phyloP scores from a whole-genome alignment of 2,329 filamentous ascomycete species.

The Gaeumannomyces sp. region DNA sequence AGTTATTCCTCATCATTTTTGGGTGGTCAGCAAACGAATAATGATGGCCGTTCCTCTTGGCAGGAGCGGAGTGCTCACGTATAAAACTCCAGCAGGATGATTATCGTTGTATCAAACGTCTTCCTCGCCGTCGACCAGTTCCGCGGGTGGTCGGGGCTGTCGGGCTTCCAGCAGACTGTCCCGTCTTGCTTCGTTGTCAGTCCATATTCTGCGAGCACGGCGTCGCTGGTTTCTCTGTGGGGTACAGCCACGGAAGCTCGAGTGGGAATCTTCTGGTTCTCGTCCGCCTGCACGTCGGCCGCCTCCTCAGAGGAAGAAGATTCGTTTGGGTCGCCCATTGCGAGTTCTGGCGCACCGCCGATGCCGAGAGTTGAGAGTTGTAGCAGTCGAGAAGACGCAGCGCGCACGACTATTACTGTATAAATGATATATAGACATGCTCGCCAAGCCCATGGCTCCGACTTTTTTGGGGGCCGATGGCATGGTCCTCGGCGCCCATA shows the following conservation, averaged over 20 bases:
- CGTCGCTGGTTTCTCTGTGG: not conserved
- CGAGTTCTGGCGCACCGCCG: too few species aligned
- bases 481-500: too few species aligned
- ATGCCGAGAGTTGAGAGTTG: too few species aligned
- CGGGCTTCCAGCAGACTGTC: not conserved
- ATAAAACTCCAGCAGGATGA: slow-evolving; percentile 19
- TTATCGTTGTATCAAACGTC: slow-evolving; percentile 16
- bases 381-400: not conserved
- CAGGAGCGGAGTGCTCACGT: slow-evolving; percentile 13
- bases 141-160: slow-evolving; percentile 11
- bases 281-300: not conserved
- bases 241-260: too few species aligned
- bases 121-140: slow-evolving; percentile 18
- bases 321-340: not conserved
- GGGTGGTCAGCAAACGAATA: not conserved
- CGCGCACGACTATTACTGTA: not conserved
- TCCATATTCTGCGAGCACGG: not conserved
- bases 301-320: not conserved
- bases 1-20: not conserved
- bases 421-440: not conserved
- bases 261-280: not conserved
- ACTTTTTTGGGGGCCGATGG: not conserved
- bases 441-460: not conserved
- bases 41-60: not conserved
- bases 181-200: not conserved